These are phyloP conservation scores for Delitschia confertaspora DNA, from an alignment of 495 filamentous ascomycete genomes.

Conservation along the genomic window DNA sequence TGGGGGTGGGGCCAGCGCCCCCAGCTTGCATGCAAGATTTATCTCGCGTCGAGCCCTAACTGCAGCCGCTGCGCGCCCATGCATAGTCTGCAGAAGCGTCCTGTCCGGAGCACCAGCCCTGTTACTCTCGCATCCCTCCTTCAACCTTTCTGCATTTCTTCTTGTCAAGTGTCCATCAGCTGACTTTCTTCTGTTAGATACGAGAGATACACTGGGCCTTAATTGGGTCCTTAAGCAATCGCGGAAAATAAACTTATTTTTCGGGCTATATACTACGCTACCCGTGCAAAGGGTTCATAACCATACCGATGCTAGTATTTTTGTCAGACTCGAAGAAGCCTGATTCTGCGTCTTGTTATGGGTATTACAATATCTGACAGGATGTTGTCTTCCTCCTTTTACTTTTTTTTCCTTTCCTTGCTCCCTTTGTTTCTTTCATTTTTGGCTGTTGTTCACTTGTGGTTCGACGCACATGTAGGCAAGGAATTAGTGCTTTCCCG, in stretches of 20 bases:
- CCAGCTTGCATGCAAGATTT: slow-evolving; percentile 16
- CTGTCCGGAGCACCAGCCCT: not conserved
- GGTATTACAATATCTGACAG: too few species aligned
- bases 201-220: slow-evolving; percentile 16
- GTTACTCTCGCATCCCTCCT: not conserved
- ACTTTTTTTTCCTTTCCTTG: too few species aligned
- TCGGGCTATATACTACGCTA: not conserved
- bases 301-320: too few species aligned
- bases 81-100: slow-evolving; percentile 1
- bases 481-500: too few species aligned
- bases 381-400: too few species aligned
- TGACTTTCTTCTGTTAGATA: slow-evolving; percentile 16
- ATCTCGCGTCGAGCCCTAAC: slow-evolving; percentile 12
- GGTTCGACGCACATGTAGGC: too few species aligned
- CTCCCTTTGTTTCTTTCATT: too few species aligned
- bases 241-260: not conserved
- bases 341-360: too few species aligned
- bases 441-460: too few species aligned
- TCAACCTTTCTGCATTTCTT: not conserved
- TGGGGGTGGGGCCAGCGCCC: slow-evolving; percentile 7
- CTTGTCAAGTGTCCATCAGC: slow-evolving; percentile 1
- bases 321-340: too few species aligned
- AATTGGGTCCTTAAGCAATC: too few species aligned
- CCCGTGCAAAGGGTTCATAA: too few species aligned
- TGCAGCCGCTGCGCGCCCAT: slow-evolving; percentile 6